phyloP scores from a whole-genome alignment of 148 eudicot genomes.

The Diospyros lotus region DNA sequence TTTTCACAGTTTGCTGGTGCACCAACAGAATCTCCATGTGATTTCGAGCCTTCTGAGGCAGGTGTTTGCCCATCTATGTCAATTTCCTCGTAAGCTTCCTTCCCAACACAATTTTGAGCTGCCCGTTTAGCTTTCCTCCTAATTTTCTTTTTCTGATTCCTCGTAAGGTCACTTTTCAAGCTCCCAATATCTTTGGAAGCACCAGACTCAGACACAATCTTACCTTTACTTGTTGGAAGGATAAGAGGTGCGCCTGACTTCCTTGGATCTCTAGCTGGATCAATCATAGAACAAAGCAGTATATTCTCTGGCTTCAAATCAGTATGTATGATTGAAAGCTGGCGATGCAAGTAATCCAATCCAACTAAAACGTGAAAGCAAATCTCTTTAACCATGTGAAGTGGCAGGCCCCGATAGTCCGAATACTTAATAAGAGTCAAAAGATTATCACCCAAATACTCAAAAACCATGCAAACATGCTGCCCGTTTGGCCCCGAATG shows the following conservation, averaged over 20 bases:
- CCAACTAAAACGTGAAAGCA: conserved; percentile 74
- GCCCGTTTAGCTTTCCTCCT: conserved; percentile 72
- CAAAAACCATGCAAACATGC: conserved; percentile 98
- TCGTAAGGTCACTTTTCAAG: conserved; percentile 60
- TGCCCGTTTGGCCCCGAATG: conserved; percentile 97
- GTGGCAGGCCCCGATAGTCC: conserved; percentile 78
- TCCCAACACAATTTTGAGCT: conserved; percentile 51
- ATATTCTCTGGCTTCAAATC: conserved; percentile 96
- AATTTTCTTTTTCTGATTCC: conserved; percentile 87
- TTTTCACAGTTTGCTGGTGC: conserved; percentile 1
- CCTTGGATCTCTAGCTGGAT: conserved; percentile 69
- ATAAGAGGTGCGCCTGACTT: conserved; percentile 57
- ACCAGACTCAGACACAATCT: conserved; percentile 36
- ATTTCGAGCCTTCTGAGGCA: conserved; percentile 34
- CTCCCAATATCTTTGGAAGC: conserved; percentile 37
- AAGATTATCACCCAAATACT: conserved; percentile 93
- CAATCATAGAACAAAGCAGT: conserved; percentile 71
- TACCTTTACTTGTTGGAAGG: conserved; percentile 51
- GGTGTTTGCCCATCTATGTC: conserved; percentile 35
- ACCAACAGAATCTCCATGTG: conserved; percentile 30
- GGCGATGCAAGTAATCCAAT: conserved; percentile 82
- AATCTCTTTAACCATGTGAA: conserved; percentile 82
- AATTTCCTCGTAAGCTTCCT: conserved; percentile 45
- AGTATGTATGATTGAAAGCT: conserved; percentile 87
- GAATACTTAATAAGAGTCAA: conserved; percentile 81